These are phyloP conservation scores for Cenococcum geophilum DNA, from an alignment of 495 filamentous ascomycete species.

Conservation along the genomic window DNA sequence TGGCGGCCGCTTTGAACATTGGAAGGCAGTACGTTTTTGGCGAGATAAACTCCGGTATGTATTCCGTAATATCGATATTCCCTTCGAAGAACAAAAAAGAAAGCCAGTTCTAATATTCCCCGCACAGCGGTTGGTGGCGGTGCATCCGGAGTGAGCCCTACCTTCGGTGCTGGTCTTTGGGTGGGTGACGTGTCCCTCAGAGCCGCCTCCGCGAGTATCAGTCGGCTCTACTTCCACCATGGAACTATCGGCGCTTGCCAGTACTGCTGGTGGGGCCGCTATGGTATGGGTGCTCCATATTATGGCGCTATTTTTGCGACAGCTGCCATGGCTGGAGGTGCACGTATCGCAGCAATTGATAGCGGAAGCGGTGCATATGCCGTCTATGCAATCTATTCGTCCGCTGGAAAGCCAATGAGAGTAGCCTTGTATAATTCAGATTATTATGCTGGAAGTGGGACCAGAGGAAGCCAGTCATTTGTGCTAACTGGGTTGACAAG, in stretches of 20 bases:
- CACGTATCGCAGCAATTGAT: constrained; percentile 48
- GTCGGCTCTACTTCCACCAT: constrained; percentile 51
- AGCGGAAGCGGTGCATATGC: constrained; percentile 46
- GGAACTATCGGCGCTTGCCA: constrained; percentile 57
- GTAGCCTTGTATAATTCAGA: constrained; percentile 53
- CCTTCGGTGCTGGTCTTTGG: constrained; percentile 55
- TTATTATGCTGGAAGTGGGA: constrained; percentile 46
- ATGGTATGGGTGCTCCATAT: constrained; percentile 52
- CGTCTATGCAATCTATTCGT: constrained; percentile 48
- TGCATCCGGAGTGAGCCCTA: constrained; percentile 46
- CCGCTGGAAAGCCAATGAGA: constrained; percentile 37
- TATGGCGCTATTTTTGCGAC: constrained; percentile 54
- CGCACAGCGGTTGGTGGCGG: constrained; percentile 10
- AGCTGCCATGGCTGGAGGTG: constrained; percentile 47
- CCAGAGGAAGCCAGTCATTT: constrained; percentile 43
- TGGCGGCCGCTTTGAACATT: constrained; percentile 34
- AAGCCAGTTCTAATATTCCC: no score
- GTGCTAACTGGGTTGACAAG: constrained; percentile 43
- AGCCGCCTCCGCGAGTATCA: constrained; percentile 44
- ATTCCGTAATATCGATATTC: no score
- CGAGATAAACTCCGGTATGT: constrained; percentile 53
- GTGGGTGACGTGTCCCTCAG: constrained; percentile 55
- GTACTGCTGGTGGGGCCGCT: constrained; percentile 56
- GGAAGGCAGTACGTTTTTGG: constrained; percentile 51
- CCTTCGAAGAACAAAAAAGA: no score